A percentile compares a stretch with the other conserved stretches of the same genome.
These are phyloP conservation scores for Chloropicon primus DNA, from an alignment of 139 green algal species.

Conservation along the genomic window DNA sequence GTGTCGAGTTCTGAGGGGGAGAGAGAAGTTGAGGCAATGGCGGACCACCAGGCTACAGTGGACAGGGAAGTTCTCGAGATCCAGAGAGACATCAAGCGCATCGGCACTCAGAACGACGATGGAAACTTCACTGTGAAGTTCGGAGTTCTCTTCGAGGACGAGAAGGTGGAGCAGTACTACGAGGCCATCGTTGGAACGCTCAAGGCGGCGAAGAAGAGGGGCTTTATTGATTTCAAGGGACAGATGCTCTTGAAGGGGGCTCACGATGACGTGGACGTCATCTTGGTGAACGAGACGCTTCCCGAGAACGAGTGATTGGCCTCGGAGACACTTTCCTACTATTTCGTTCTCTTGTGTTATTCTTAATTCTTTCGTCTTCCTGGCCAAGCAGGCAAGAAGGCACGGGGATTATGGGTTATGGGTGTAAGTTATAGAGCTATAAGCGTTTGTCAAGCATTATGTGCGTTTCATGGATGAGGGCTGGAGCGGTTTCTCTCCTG, in stretches of 20 bases:
- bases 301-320: not conserved
- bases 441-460: no score
- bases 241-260: constrained; percentile 31
- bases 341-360: no score
- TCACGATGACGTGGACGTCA: constrained; percentile 28
- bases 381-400: no score
- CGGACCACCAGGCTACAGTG: not conserved
- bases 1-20: not conserved
- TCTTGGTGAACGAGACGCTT: constrained; percentile 12
- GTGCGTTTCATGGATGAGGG: no score
- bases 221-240: constrained; percentile 3
- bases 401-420: no score
- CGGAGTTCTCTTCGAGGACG: constrained; percentile 23
- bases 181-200: constrained; percentile 29
- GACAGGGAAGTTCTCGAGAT: not conserved
- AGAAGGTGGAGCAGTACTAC: constrained; percentile 21
- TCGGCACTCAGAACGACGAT: not conserved
- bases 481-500: no score
- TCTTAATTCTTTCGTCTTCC: no score
- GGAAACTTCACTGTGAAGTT: constrained; percentile 17
- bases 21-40: not conserved
- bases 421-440: no score
- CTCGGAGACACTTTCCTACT: not conserved
- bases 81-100: not conserved
- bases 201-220: constrained; percentile 27